Base-by-base conservation (phyloP, 1,284 basidiomycete species). In the Pseudozyma hubeiensis region DNA sequence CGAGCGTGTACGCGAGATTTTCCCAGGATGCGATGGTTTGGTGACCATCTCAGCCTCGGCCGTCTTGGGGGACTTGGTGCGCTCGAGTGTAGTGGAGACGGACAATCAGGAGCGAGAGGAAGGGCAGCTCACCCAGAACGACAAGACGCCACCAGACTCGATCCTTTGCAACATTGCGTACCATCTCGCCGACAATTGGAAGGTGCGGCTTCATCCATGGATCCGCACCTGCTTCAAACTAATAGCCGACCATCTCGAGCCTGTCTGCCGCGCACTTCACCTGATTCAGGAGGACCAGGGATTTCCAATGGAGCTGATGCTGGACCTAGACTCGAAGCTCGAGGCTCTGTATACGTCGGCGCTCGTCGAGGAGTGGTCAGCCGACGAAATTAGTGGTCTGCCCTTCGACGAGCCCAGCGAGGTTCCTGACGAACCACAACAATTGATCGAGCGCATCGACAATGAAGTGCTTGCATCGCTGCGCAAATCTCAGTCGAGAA, bases 321-420 rank as follows among this genome's bases (percentile, higher is more conserved):
- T 73, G 13, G 70, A 73, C 14, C 40, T 67, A 3, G 53, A 73
- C 13, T 13, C 41, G 13, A 60, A 67, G 61, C 56, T 73, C 46
- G 70, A 73, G 17, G 34, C 41, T 6, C 29, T 67, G 4, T 57
- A 60, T 51, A 53, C 43, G 10, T 34, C 56, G 5, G 64, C 50
- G 3, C 31, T 59, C n/a, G 45, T 64, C 9, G 53, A 73, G n/a
- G 53, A 64, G 19, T 56, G 60, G 60, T n/a, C 47, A 5, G 19
- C 9, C n/a, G 60, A 64, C 17, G 60, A 53, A 11, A 64, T 67
- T 48, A 52, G 41, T 37, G 55, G 60, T 3, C 53, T 52, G 46
- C 53, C 50, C 0, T 64, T 73, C 31, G 70, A 73, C 4, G 70
- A 73, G 47, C 70, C 70, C 16, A 67, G 41, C 14, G 56, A 73